Percentiles rank a stretch among this genome's conserved stretches.
phyloP scores from a whole-genome alignment of 768 basidiomycete species.

The Coprinellus micaceus region DNA sequence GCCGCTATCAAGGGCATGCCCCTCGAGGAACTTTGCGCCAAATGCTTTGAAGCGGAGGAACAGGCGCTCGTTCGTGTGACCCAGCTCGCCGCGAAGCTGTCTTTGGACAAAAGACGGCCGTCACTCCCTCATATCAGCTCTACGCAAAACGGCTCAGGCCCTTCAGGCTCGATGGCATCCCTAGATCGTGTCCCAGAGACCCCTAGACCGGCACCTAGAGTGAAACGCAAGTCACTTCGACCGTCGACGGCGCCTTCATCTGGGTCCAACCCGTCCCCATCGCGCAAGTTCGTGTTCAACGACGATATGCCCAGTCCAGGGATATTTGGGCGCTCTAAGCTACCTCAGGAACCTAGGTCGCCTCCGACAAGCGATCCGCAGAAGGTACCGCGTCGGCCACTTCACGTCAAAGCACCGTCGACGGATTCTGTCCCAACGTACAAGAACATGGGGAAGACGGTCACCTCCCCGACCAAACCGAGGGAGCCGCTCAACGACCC shows the following conservation, averaged over 20 bases:
- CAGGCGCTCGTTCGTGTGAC: constrained; percentile 64
- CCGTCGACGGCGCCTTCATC: constrained; percentile 46
- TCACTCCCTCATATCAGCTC: constrained; percentile 14
- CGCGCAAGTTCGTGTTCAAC: constrained; percentile 12
- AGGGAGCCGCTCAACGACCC: neutral
- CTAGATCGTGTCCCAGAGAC: neutral
- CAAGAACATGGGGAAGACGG: constrained; percentile 14
- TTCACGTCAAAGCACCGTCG: constrained; percentile 51
- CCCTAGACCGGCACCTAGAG: constrained; percentile 1
- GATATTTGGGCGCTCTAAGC: neutral
- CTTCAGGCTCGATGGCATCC: constrained; percentile 7
- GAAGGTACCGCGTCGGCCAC: constrained; percentile 17
- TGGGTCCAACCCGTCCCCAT: constrained; percentile 12
- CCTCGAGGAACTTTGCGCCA: constrained; percentile 53
- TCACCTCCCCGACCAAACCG: constrained; percentile 5
- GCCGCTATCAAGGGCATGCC: constrained; percentile 34
- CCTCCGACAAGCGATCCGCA: constrained; percentile 11
- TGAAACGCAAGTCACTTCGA: constrained; percentile 27
- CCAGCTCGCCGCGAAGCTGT: constrained; percentile 46
- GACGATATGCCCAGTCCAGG: constrained; percentile 12
- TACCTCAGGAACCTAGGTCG: constrained; percentile 12
- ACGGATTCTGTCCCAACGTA: constrained; percentile 49
- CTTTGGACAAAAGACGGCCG: constrained; percentile 17
- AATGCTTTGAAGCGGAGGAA: constrained; percentile 70
- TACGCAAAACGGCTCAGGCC: constrained; percentile 1